Evolutionary conservation across 257 asterid genomes (phyloP).

Genomic region (Plantago elongata): DNA sequence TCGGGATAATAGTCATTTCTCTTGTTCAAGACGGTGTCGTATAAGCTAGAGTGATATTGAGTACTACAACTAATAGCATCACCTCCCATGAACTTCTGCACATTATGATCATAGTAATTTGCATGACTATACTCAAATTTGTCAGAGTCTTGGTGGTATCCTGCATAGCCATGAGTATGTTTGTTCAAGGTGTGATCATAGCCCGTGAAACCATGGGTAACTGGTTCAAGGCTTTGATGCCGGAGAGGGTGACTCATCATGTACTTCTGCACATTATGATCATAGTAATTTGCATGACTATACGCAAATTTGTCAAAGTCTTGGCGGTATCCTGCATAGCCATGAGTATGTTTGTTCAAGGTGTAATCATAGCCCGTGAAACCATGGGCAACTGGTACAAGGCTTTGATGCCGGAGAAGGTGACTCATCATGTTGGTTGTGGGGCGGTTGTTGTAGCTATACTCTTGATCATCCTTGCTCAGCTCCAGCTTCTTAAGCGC

Average conservation of each 20-base stretch:
- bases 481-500: slow-evolving; percentile 7
- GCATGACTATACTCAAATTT: background rate
- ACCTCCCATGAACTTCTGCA: background rate
- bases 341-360: background rate
- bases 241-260: background rate
- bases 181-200: background rate
- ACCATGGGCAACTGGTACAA: background rate
- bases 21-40: background rate
- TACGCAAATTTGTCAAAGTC: background rate
- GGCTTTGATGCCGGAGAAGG: background rate
- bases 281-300: background rate
- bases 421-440: slow-evolving; percentile 1
- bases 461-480: slow-evolving; percentile 1
- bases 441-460: background rate
- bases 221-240: background rate
- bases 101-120: background rate
- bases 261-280: background rate
- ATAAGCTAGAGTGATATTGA: background rate
- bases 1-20: slow-evolving; percentile 5
- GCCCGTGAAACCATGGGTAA: background rate
- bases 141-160: background rate
- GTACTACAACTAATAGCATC: background rate
- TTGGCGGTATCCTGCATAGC: slow-evolving; percentile 2
- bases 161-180: background rate
- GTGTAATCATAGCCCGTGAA: background rate